Evolutionary conservation across 2,329 filamentous ascomycete genomes (phyloP).

Genomic region (Tolypocladium endophyticum): DNA sequence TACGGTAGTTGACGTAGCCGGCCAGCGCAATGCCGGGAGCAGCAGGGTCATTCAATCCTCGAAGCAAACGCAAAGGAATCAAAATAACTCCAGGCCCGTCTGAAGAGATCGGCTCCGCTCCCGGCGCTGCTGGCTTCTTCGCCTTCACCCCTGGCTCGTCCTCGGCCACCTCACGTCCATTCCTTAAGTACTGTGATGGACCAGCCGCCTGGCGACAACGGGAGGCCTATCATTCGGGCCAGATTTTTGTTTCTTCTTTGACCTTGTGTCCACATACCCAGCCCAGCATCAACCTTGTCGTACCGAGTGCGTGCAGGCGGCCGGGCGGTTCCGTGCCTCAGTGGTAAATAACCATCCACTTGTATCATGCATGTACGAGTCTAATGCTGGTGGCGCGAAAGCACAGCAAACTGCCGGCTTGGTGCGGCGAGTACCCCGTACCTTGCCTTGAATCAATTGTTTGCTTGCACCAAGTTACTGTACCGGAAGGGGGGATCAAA

Average conservation of each 20-base stretch:
- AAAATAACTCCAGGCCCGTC: background rate
- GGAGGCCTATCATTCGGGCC: background rate
- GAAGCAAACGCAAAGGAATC: background rate
- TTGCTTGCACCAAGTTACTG: background rate
- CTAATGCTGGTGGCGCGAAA: background rate
- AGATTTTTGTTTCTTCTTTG: background rate
- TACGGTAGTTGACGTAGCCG: background rate
- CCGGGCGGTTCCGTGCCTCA: background rate
- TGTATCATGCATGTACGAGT: background rate
- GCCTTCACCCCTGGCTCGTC: background rate
- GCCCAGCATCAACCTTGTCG: background rate
- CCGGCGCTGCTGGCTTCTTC: background rate
- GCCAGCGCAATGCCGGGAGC: background rate
- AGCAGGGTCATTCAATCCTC: background rate
- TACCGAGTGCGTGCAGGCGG: background rate
- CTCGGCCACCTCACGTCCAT: background rate
- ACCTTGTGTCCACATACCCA: background rate
- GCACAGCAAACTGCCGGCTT: background rate
- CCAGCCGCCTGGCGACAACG: background rate
- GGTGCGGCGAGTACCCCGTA: background rate
- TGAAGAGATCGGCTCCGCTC: background rate
- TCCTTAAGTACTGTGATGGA: background rate
- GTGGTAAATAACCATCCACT: too few species aligned
- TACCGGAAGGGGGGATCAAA: background rate
- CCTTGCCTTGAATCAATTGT: background rate